Conservation (phyloP, 768 basidiomycete genomes). For the Russula vinacea region DNA sequence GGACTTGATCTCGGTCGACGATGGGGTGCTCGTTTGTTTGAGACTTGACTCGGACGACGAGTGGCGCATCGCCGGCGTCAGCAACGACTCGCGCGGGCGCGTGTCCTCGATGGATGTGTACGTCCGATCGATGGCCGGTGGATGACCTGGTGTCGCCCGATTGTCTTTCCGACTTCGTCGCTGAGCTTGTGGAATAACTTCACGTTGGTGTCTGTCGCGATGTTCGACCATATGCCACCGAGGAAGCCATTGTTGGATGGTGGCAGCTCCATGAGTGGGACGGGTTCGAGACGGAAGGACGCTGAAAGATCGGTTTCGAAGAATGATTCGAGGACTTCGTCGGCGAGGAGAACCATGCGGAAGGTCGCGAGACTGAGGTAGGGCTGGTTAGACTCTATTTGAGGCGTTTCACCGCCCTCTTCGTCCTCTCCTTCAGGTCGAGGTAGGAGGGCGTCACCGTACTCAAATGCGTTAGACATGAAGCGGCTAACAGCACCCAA, state of each 20-base stretch:
- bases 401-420: conserved; percentile 43
- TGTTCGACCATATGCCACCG: conserved; percentile 85
- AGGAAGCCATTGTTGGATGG: conserved; percentile 57
- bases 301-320: conserved; percentile 89
- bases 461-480: conserved; percentile 98
- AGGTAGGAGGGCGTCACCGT: conserved; percentile 88
- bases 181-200: conserved; percentile 91
- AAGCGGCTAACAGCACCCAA: conserved; percentile 94
- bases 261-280: conserved; percentile 65
- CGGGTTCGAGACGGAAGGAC: conserved; percentile 77
- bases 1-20: too few species aligned
- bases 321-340: conserved; percentile 94
- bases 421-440: conserved; percentile 41
- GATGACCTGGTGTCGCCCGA: conserved; percentile 87
- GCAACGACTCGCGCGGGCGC: conserved; percentile 79
- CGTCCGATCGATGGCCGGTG: conserved; percentile 80
- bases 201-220: conserved; percentile 89
- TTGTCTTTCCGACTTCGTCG: conserved; percentile 91
- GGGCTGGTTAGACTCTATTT: conserved; percentile 73
- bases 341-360: conserved; percentile 97
- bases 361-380: conserved; percentile 96
- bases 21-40: conserved; percentile 27
- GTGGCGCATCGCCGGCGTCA: conserved; percentile 66
- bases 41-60: conserved; percentile 57
- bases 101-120: conserved; percentile 83